Evolutionary conservation across 2,329 filamentous ascomycete genomes (phyloP).

Genomic region (Alternaria viburni): DNA sequence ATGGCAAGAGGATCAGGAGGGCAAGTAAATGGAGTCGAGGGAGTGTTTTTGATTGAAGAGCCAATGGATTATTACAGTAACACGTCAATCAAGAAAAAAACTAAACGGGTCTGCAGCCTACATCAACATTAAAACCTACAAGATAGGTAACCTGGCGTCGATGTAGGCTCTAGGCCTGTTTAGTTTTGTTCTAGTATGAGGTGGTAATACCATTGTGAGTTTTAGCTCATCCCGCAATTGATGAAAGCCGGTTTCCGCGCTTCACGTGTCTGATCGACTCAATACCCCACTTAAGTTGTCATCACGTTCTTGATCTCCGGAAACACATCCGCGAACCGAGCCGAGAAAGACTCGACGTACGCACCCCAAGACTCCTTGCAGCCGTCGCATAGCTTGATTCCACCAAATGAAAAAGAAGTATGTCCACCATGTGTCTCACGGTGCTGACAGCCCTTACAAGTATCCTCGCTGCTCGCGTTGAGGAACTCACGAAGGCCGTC

Average conservation of each 20-base stretch:
- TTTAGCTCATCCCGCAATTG: neutral
- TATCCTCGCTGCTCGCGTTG: neutral
- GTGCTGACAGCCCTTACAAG: neutral
- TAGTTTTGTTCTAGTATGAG: no score
- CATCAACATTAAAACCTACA: no score
- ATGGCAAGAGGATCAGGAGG: conserved; percentile 30
- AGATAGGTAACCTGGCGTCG: no score
- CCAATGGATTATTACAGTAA: no score
- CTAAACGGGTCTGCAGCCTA: no score
- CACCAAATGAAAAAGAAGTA: neutral
- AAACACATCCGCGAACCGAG: neutral
- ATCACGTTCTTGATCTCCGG: neutral
- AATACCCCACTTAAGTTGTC: neutral
- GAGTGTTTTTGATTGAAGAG: conserved; percentile 26
- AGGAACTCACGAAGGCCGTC: neutral
- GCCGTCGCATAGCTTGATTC: neutral
- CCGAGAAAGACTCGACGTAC: neutral
- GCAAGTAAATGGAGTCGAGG: conserved; percentile 34
- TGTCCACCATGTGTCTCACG: neutral
- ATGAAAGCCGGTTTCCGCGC: neutral
- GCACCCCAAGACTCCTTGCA: neutral
- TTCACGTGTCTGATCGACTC: neutral
- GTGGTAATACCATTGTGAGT: neutral
- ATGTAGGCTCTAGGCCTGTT: no score
- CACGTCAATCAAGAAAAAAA: no score